Evolutionary conservation across 2,329 filamentous ascomycete genomes (phyloP), one percentile per base, ranked within the genome.

Genomic region (Westerdykella sp.): DNA sequence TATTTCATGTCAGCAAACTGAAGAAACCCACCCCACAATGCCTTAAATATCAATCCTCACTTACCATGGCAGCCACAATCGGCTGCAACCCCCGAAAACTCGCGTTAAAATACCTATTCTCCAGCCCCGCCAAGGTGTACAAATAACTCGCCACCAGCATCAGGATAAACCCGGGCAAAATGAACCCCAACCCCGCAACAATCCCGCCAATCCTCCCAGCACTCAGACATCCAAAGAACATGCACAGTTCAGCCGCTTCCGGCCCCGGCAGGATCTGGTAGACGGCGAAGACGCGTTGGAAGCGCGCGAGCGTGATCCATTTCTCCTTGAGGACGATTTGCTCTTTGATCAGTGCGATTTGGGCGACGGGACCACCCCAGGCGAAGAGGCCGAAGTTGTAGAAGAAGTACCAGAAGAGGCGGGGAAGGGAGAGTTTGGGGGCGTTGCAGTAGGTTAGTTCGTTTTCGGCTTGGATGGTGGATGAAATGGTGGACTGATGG

Each of bases 361-460:
- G 60, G 5, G 60, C 62, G 16, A 66, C 61, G 6, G 63, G 59
- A 18, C 62, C 60, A 25, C 61, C 62, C 61, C 61, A 66, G 35
- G 62, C 61, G 49, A 65, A 65, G 41, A 62, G 53, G 30, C 62
- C 61, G 45, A 66, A 65, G 47, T 63, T 62, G 46, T 59, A 62
- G 46, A 65, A 65, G 53, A 66, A 65, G 45, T 62, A 64, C 61
- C 60, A 66, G 47, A 65, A 65, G 25, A 65, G 52, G 42, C 50
- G 45, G 6, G 43, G 46, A 28, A 57, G 51, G 13, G 60, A 56
- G 38, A 65, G 46, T 21, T 47, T 47, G 22, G 60, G 62, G 34
- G 64, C 60, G 41, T 59, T 59, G 28, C 55, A 59, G 34, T 39
- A 45, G 35, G 45, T 48, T 22, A 45, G 28, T 31, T 48, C 43